Percentiles rank a stretch among this genome's conserved stretches.
These are phyloP conservation scores for Strigomonas galati DNA, from an alignment of 208 protist genomes.

Conservation along the genomic window DNA sequence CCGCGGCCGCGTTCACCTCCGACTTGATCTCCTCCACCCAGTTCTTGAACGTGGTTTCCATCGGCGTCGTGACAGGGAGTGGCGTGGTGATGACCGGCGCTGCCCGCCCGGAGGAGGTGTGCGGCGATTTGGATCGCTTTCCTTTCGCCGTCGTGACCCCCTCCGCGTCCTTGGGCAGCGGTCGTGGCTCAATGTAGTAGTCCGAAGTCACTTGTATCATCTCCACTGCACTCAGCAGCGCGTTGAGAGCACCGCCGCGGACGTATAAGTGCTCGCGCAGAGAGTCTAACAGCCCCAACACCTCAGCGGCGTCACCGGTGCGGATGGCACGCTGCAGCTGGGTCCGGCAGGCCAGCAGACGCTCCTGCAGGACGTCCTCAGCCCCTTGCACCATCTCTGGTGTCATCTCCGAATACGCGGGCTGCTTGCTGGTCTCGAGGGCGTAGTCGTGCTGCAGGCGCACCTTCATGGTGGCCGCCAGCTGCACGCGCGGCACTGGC, in stretches of 20 bases:
- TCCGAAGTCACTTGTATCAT: slow-evolving; percentile 53
- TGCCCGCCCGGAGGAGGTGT: slow-evolving; percentile 1
- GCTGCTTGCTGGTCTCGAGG: slow-evolving; percentile 1
- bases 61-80: slow-evolving; percentile 35
- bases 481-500: slow-evolving; percentile 18
- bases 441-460: slow-evolving; percentile 22
- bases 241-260: slow-evolving; percentile 53
- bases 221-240: slow-evolving; percentile 60
- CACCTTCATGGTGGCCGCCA: slow-evolving; percentile 27
- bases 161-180: slow-evolving; percentile 15
- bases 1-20: slow-evolving; percentile 25
- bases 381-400: slow-evolving; percentile 23
- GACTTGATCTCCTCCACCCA: slow-evolving; percentile 32
- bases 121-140: not conserved
- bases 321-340: slow-evolving; percentile 43
- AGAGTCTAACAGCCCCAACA: slow-evolving; percentile 56
- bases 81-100: slow-evolving; percentile 21
- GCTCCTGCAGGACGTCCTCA: slow-evolving; percentile 23
- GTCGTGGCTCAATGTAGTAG: slow-evolving; percentile 55
- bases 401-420: slow-evolving; percentile 16
- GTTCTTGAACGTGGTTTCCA: slow-evolving; percentile 35
- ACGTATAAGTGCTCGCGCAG: slow-evolving; percentile 63
- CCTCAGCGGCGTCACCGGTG: slow-evolving; percentile 30
- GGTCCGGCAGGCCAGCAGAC: slow-evolving; percentile 23
- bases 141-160: slow-evolving; percentile 3